Evolutionary conservation across 495 filamentous ascomycete genomes (phyloP).

Genomic region (Tuber melanosporum): DNA sequence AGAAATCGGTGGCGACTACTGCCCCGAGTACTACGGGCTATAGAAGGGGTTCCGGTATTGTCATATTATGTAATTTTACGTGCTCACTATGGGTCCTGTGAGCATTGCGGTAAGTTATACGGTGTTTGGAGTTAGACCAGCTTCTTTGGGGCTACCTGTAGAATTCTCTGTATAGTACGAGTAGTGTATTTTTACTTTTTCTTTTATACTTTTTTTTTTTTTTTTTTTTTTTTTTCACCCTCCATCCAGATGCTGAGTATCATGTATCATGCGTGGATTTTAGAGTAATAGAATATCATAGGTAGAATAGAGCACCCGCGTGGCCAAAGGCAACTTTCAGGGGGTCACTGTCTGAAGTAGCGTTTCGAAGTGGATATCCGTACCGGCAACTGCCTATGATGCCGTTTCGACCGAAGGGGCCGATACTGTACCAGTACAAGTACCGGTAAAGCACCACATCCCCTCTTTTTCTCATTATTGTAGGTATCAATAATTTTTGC

Average conservation of each 20-base stretch:
- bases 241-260: neutral
- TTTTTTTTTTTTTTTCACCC: too few species aligned
- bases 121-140: neutral
- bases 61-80: neutral
- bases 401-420: neutral
- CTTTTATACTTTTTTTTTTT: neutral
- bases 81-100: neutral
- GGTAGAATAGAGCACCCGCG: neutral
- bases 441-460: too few species aligned
- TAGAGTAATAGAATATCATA: neutral
- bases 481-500: neutral
- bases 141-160: neutral
- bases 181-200: neutral
- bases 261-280: neutral
- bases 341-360: neutral
- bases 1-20: conserved; percentile 7
- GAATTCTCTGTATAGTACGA: neutral
- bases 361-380: neutral
- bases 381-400: neutral
- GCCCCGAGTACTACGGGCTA: neutral
- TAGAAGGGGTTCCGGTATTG: neutral
- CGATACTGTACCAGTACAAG: neutral
- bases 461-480: neutral
- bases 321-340: neutral
- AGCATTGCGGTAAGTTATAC: neutral